Conservation (phyloP, 305 asterid genomes). For the Solanum hybrid region DNA sequence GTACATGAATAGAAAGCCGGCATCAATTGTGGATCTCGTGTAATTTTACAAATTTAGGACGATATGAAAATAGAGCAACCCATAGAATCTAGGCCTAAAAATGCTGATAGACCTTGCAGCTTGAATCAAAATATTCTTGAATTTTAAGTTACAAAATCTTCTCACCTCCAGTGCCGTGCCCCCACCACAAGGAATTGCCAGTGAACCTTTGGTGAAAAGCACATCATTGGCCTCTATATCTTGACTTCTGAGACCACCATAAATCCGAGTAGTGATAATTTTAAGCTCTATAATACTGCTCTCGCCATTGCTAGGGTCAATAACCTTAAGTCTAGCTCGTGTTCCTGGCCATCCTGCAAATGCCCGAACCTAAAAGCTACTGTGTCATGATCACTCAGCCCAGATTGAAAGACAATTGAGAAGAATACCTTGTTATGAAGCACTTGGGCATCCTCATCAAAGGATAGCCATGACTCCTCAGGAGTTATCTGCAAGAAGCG, state of each 20-base stretch:
- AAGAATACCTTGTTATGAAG: slow-evolving; percentile 80
- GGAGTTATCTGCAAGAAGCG: slow-evolving; percentile 50
- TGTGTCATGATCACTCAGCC: slow-evolving; percentile 28
- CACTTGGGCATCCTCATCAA: slow-evolving; percentile 54
- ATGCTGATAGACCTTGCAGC: not conserved
- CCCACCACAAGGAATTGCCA: slow-evolving; percentile 65
- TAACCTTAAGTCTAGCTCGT: slow-evolving; percentile 50
- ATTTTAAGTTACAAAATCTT: not conserved
- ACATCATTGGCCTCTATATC: slow-evolving; percentile 39
- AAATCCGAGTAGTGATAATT: slow-evolving; percentile 66
- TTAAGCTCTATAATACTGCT: slow-evolving; percentile 48
- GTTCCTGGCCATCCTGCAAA: slow-evolving; percentile 99
- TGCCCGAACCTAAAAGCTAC: slow-evolving; percentile 80
- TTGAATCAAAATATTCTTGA: not conserved
- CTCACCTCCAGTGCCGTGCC: slow-evolving; percentile 70
- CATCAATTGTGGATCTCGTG: not conserved
- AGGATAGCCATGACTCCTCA: slow-evolving; percentile 79
- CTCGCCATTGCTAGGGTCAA: slow-evolving; percentile 35
- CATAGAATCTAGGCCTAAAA: not conserved
- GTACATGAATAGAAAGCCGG: not conserved
- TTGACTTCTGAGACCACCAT: slow-evolving; percentile 14
- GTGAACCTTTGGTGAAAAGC: slow-evolving; percentile 47
- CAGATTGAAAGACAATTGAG: slow-evolving; percentile 9
- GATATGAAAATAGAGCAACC: not conserved
- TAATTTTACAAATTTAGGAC: not conserved